Evolutionary conservation across 1,284 basidiomycete species (phyloP), one percentile per base, ranked within the genome.

Genomic region (Lignosus rhinocerotis): DNA sequence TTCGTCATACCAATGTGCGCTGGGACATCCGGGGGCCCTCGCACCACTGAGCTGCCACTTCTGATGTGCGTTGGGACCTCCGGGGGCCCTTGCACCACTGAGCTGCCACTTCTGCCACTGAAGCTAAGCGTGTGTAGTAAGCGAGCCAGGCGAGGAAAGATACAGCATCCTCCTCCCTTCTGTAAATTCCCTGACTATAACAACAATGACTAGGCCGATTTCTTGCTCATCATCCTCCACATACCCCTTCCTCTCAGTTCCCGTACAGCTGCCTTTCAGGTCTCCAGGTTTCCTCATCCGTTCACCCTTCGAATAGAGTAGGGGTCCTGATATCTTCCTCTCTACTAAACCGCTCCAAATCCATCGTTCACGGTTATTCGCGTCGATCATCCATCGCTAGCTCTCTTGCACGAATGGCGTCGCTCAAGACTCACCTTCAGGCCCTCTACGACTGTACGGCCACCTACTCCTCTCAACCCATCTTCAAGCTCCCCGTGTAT

Each of bases 401-500:
- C 42, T 34, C 47, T 32, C 42, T 41, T 17, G 47, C 51, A 34
- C 14, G 50, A 17, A 69, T 69, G 70, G 55, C 63, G 33, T 39
- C 55, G 31, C 59, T 64, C 52, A 68, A 63, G 56, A 71, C 82
- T 45, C 84, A 84, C 65, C 74, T 85, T 16, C 75, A 77, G 41
- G 72, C 82, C 47, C 79, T 86, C 59, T 75, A 82, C 57, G 71
- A 76, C 44, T 78, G 74, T 65, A 76, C 81, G 10, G 61, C 70
- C 17, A 73, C 69, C 54, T 77, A 75, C 69, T 69, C 81, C 12
- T 71, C 75, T 14, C 67, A 70, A 1, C 70, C 80, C 31, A 82
- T 75, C 55, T 84, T 85, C 72, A 77, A 74, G 64, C 63, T 80
- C 6, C 83, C 84, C 11, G 65, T 72, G 52, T 62, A 72, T 48